Evolutionary conservation across 192 early-diverging fungal genomes (phyloP), one percentile per base, ranked within the genome.

Genomic region (Gorgonomyces haynaldii): DNA sequence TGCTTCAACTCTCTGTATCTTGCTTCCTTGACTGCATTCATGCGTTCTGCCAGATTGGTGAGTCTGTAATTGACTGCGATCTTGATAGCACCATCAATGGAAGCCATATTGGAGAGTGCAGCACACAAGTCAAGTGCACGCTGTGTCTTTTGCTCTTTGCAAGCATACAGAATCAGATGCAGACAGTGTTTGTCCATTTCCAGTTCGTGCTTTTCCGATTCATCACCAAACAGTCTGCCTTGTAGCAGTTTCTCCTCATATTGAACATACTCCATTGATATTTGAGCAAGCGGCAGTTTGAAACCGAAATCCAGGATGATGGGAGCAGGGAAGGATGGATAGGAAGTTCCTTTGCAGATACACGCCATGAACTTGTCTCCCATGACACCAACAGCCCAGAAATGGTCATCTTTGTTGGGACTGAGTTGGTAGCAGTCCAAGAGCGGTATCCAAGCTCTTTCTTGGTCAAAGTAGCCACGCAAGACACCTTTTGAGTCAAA

Each of bases 371-470:
- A 64, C 45, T 79, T 58, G 26, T 62, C 60, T 25, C 77, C 81
- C 3, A 78, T 71, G 0, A 93, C 53, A 2, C 85, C 90, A 34
- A 95, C 78, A 1, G 90, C 83, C 93, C 93, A 96, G 57, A 85
- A 88, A 6, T 52, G 34, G 46, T 82, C 84, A 50, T 72, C 61
- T 39, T 57, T 64, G 10, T 62, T 53, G 2, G 52, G 50, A 42
- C 67, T 12, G 56, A 53, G 17, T 31, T 53, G 16, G 38, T 72
- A 23, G 39, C 43, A 13, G 56, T 98, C 88, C 25, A 93, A 72
- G 0, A 92, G 58, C 1, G 94, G 91, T 6, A 84, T 65, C 94
- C 94, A 98, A 27, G 38, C 54, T 12, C 61, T 65, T n/a, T 74
- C 67, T 37, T 86, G 79, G 27, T 69, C 66, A 39, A 86, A 73